Base-by-base conservation (phyloP, 2,329 filamentous ascomycete genomes). In the Pyricularia grisea region DNA sequence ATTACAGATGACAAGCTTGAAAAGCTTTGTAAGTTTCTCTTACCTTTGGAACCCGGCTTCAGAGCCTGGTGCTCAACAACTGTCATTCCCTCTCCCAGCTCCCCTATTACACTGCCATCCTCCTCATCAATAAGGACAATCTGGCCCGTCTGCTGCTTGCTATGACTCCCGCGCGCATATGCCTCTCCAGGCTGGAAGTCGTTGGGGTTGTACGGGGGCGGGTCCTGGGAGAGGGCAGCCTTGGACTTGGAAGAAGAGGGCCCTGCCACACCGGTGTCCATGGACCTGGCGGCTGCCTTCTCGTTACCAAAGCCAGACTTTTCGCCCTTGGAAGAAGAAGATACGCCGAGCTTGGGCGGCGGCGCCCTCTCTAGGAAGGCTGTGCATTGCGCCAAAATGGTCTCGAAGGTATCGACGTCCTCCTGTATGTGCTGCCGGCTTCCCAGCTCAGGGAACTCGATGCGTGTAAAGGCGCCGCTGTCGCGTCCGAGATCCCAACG, bases 71-170 rank as follows among this genome's bases (percentile, higher is more conserved):
- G 88, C 75, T 97, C 93, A 20, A 94, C 84, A 23, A 74, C 72
- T 30, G 72, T 66, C 42, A 72, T 72, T 30, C 72, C 71, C 7
- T 73, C 71, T 28, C 72, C 70, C 2, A 74, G 70, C 67, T 99
- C 94, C 65, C 95, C 95, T 31, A 99, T 92, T 10, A 99, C 92
- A 74, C 92, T 96, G 68, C 95, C 95, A 79, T 99, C 92, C 77
- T 98, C 94, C 79, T 99, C 95, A 76, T 99, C 93, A 20, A 99
- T 84, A 11, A 99, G 85, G 5, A 99, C 94, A 73, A 97, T 94
- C 78, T 95, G 89, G 20, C 94, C 92, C 50, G 87, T 78, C 20
- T 69, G 65, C 69, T 74, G 77, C 4, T 82, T 82, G 74, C 87
- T 88, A 68, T 85, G 83, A 73, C 85, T 88, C 20, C 88, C 88